Evolutionary conservation across 345 rosid genomes (phyloP), one percentile per base, ranked within the genome.

Genomic region (Camelina hispida): DNA sequence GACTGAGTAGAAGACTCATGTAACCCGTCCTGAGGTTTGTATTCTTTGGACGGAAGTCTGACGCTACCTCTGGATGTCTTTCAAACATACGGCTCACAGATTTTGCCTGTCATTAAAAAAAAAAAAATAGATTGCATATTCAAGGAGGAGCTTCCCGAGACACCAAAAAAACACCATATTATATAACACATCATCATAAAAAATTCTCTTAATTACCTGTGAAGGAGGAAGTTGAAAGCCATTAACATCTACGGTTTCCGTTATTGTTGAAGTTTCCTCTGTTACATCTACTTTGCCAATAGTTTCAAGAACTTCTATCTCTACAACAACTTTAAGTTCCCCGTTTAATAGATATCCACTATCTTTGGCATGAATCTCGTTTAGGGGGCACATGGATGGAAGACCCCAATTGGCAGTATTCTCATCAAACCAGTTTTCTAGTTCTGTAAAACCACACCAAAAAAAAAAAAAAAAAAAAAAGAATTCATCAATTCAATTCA

Each of bases 321-420:
- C 96, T 61, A 81, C 92, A 84, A 85, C 93, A 55, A 93, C 72
- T 9, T 84, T 71, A 64, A 87, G 83, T 1, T 83, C 78, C 51
- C 88, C 93, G 77, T 88, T 86, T 46, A 80, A 83, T 55, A 86
- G 79, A 83, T 79, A 65, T 65, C 55, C 44, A 2, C 73, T 47
- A 56, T 65, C 44, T 48, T 47, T 32, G 13, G 42, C 57, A 32
- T 65, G 44, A 2, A 65, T 30, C 32, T 28, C 43, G 12, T 47
- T 17, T 0, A 65, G 44, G 11, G 57, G 43, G 32, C 25, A 65
- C 56, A 48, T 30, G 3, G 12, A 48, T 32, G 28, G 3, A 64
- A 5, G 1, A 65, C 69, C 69, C 57, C 56, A 30, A 0, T 0
- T 17, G 16, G 6, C 0, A 65, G 4, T 0, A 0, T 32, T 65